Evolutionary conservation across 805 yeast species (phyloP), one percentile per base, ranked within the genome.

Genomic region (Lipomyces orientalis): DNA sequence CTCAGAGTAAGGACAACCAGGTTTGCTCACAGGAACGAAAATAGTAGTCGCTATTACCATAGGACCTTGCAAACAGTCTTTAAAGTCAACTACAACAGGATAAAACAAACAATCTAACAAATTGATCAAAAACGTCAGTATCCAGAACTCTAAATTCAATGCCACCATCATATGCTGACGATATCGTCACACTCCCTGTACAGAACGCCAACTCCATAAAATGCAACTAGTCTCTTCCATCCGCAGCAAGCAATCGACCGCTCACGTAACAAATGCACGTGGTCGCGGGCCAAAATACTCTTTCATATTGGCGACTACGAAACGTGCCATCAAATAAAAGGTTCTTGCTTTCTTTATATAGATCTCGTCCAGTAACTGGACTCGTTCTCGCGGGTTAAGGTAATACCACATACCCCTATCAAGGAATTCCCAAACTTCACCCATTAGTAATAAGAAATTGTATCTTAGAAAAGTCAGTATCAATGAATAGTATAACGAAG

Each of bases 361-460:
- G 22, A 43, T 43, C 8, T 43, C 49, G 49, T 43, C 49, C 22
- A 43, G 49, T n/a, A 43, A 43, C n/a, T 43, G 19, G 22, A 43
- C 49, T 43, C 49, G 49, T 43, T 43, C 10, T 43, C 49, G 49
- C 22, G 49, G 22, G 22, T 6, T 43, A 2, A 43, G n/a, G 49
- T 43, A 43, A n/a, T 19, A 43, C 49, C 49, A 43, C 49, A 43
- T 43, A n/a, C 49, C 49, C 10, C 49, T 43, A n/a, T 43, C 49
- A 43, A 43, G 49, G 22, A 43, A 43, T n/a, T 43, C 49, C 49
- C 49, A 43, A 9, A 43, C 49, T 43, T 43, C 49, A 19, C 22
- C 49, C 49, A 43, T 43, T 3, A 43, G 49, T n/a, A 16, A n/a
- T n/a, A 43, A n/a, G 49, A 43, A 43, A 19, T 43, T 43, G 10